These are phyloP conservation scores for Linnemannia elongata DNA, from an alignment of 192 early-diverging fungal genomes.

Conservation along the genomic window DNA sequence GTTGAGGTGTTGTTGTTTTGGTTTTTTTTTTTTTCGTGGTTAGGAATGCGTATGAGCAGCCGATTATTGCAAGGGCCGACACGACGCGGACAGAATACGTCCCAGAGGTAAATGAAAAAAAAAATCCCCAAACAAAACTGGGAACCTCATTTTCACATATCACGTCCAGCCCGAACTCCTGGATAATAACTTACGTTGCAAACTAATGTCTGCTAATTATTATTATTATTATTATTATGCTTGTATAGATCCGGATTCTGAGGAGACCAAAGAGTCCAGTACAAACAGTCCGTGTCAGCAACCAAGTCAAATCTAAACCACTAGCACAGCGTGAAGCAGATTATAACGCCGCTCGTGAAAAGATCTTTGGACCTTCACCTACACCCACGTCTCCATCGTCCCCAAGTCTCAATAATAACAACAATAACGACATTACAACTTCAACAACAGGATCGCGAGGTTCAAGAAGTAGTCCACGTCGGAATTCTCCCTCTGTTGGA, in stretches of 20 bases:
- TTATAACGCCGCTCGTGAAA: slow-evolving; percentile 50
- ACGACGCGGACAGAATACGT: slow-evolving; percentile 47
- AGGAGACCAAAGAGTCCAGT: slow-evolving; percentile 50
- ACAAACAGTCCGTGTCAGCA: not conserved
- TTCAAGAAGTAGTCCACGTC: not conserved
- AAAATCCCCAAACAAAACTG: not conserved
- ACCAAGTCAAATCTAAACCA: slow-evolving; percentile 21
- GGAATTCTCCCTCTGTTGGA: slow-evolving; percentile 13
- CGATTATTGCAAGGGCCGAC: slow-evolving; percentile 36
- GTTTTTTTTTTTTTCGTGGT: not conserved
- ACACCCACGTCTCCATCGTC: not conserved
- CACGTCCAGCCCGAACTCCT: not conserved
- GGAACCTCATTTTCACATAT: not conserved
- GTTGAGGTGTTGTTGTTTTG: not conserved
- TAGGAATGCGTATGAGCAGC: slow-evolving; percentile 43
- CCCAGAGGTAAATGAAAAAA: slow-evolving; percentile 21
- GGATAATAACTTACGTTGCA: not conserved
- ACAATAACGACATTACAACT: not conserved
- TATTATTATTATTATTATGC: no score
- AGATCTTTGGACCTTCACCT: slow-evolving; percentile 47
- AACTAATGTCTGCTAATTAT: not conserved
- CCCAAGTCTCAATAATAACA: not conserved
- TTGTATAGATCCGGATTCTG: slow-evolving; percentile 42
- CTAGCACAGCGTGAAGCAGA: slow-evolving; percentile 48
- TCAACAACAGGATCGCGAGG: not conserved